Evolutionary conservation across 345 rosid species (phyloP), one percentile per base, ranked within the genome.

Genomic region (Eucalyptus urophylla): DNA sequence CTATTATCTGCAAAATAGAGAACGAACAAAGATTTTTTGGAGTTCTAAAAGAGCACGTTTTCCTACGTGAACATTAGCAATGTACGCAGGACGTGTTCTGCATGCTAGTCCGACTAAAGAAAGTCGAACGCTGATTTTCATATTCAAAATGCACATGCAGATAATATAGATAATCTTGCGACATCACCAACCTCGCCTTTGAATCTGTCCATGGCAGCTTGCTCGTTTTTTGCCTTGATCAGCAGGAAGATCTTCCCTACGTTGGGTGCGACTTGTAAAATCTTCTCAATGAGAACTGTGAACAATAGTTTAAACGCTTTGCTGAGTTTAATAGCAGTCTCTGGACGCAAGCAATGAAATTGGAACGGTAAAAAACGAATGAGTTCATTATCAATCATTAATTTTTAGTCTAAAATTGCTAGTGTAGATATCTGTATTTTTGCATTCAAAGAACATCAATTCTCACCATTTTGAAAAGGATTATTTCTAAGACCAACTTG

Each of bases 201-300:
- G 27, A 90, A 16, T 62, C 89, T 81, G 9, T 44, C 45, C 13
- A 83, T 49, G 44, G 91, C 91, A 40, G 29, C 87, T 49, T 87
- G 87, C 22, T 58, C 87, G 43, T 83, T 45, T 17, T 87, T 86
- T 62, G 91, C 91, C 86, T 50, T 81, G 47, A 90, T 86, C 33
- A 90, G 50, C 53, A 90, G 60, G 86, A 69, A 90, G 37, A 90
- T 90, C 62, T 87, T 90, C 33, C 89, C 80, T 17, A 88, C 49
- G 37, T 62, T 62, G 8, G 91, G 89, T 9, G 88, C 56, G 8
- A 50, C 87, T 51, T 88, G 83, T 65, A 90, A 44, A 21, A 90
- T 87, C 86, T 90, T 90, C 62, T 90, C 91, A 10, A 87, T 51
- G n/a, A 90, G 50, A 12, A 65, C 91, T 90, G 91, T 47, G 58